Evolutionary conservation across 768 basidiomycete genomes (phyloP), one percentile per base, ranked within the genome.

Genomic region (Hericium rajendrae): DNA sequence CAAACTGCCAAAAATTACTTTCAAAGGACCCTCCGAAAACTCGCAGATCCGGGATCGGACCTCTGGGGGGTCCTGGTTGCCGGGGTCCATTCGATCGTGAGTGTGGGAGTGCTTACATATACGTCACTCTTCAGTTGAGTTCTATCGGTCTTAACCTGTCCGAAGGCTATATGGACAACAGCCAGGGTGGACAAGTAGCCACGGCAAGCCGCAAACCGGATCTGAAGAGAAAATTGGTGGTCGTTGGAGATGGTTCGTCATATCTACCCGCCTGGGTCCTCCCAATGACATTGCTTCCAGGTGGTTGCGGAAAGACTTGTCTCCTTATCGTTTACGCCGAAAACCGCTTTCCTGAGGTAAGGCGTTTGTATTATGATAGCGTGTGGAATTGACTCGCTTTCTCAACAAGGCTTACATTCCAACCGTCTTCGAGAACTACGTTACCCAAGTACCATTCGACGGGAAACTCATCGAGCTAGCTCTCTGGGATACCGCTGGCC

Each of bases 401-500:
- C 64, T 59, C 43, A 32, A 32, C 32, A 67, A 95, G 92, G 83
- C 90, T 37, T 94, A 94, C 70, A 85, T 93, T 64, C 93, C 92
- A 32, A 94, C 92, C 20, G 92, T 94, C 10, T 94, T 94, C 69
- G 92, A 94, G 71, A 94, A 92, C 78, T 94, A 93, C 66, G 89
- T 92, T 56, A 91, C 89, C 12, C 84, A 88, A 61, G 87, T 94
- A 39, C 76, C 83, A 51, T 91, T 87, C 65, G 92, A 94, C 24
- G 85, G 87, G 56, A 94, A 93, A 72, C 76, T 89, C 18, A 84
- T 99, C 60, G 92, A 97, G 67, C 81, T 99, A 46, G 95, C 97
- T n/a, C 78, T 99, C 16, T 99, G 95, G 93, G 94, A 97, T 72
- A 97, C 94, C 1, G 94, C 94, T 0, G 94, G 94, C 26, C 94